Evolutionary conservation across 1,284 basidiomycete genomes (phyloP), one percentile per base, ranked within the genome.

Genomic region (Ustilago tritici): DNA sequence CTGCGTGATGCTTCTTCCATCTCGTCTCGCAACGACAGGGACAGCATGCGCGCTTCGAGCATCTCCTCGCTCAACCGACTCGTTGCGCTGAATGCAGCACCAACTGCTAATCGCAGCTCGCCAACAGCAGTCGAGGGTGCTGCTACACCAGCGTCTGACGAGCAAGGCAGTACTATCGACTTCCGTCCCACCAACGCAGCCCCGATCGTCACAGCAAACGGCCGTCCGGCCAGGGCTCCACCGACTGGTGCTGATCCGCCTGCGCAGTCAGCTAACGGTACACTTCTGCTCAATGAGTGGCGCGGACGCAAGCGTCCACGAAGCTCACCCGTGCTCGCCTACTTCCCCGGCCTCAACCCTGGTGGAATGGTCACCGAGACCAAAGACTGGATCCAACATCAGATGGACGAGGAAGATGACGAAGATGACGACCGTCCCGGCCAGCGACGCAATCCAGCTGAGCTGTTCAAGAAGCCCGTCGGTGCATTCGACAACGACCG

Each of bases 21-120:
- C 31, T 64, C 70, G 5, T 68, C 65, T 0, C 58, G 70, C n/a
- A 50, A 49, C 57, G 62, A 70, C 19, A 56, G 56, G 14, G 46
- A 49, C 11, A 71, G 69, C 50, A 40, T 65, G 54, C 56, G 61
- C 8, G 57, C 63, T 15, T 60, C 57, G 2, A 71, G 63, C 43
- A 71, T 66, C 34, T 61, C 69, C 17, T 71, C 69, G 19, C 59
- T 66, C 60, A 67, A 72, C 34, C 57, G 64, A 9, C 61, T 71
- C 3, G 59, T 58, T 19, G 59, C 63, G 17, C 40, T 62, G 46
- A 70, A 64, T n/a, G 36, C 40, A 36, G 56, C 36, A 5, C 10
- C 46, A 7, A 34, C 59, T 2, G 54, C 12, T 11, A 46, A 50
- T n/a, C 57, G 50, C n/a, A 36, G 15, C 32, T 52, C 38, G 14